Evolutionary conservation across 331 rosid genomes (phyloP).

Genomic region (Malus hybrid): DNA sequence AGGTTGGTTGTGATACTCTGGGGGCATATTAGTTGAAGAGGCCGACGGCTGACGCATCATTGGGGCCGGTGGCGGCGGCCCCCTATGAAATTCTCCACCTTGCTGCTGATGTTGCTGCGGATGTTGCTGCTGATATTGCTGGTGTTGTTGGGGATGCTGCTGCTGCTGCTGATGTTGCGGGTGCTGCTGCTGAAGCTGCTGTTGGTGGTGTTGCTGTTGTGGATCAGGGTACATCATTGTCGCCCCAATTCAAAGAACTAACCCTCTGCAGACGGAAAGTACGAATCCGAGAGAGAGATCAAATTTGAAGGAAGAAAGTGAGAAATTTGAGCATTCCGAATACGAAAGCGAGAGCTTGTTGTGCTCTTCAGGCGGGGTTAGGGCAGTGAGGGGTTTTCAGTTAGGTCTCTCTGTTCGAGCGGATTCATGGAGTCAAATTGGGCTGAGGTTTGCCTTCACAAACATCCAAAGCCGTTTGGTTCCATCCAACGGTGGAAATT

Average conservation of each 20-base stretch:
- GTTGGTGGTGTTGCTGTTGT: slow-evolving; percentile 9
- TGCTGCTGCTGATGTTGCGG: not conserved
- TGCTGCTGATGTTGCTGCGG: slow-evolving; percentile 54
- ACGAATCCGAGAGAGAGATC: not conserved
- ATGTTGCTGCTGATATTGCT: not conserved
- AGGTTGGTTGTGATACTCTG: slow-evolving; percentile 67
- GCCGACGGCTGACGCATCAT: slow-evolving; percentile 92
- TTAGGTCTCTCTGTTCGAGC: not conserved
- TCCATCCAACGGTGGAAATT: not conserved
- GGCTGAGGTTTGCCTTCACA: not conserved
- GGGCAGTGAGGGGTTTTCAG: not conserved
- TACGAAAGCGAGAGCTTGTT: not conserved
- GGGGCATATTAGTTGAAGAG: slow-evolving; percentile 62
- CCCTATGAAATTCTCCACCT: slow-evolving; percentile 74
- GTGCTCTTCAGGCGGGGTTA: not conserved
- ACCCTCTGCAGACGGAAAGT: not conserved
- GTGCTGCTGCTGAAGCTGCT: not conserved
- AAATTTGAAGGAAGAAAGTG: not conserved
- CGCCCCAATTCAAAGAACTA: not conserved
- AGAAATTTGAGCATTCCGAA: not conserved
- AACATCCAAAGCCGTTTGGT: not conserved
- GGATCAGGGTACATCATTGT: slow-evolving; percentile 16
- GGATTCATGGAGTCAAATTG: not conserved
- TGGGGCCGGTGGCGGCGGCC: slow-evolving; percentile 59
- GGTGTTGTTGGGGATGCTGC: not conserved